Evolutionary conservation across 2,329 filamentous ascomycete genomes (phyloP).

Genomic region (Arthrobotrys conoides): DNA sequence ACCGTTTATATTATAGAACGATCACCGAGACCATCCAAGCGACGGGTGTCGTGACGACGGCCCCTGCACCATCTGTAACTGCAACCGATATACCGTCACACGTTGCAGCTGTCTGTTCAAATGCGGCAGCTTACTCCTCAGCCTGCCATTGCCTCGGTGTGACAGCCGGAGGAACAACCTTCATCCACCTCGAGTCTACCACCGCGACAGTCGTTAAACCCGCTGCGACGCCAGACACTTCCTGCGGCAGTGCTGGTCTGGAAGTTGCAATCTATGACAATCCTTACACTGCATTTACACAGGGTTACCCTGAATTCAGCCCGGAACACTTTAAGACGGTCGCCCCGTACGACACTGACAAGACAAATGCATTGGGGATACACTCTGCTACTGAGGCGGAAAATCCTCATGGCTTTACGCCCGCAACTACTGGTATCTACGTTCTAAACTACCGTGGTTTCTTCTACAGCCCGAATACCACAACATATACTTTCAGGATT

Average conservation of each 20-base stretch:
- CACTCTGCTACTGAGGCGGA: conserved; percentile 6
- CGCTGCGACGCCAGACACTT: conserved; percentile 28
- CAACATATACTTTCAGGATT: conserved; percentile 29
- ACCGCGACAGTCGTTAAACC: conserved; percentile 11
- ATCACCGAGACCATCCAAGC: conserved; percentile 21
- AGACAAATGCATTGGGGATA: conserved; percentile 27
- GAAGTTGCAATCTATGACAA: conserved; percentile 44
- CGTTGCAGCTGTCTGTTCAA: conserved; percentile 15
- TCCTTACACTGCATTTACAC: conserved; percentile 16
- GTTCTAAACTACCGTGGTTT: conserved; percentile 38
- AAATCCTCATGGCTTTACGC: conserved; percentile 37
- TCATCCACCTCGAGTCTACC: conserved; percentile 11
- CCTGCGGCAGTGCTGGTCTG: conserved; percentile 35
- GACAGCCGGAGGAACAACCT: conserved; percentile 32
- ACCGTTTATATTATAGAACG: conserved; percentile 21
- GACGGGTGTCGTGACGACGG: conserved; percentile 3
- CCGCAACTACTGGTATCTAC: conserved; percentile 12
- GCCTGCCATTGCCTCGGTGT: conserved; percentile 37
- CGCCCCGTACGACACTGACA: conserved; percentile 7
- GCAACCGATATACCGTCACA: conserved; percentile 32
- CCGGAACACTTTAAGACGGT: conserved; percentile 37
- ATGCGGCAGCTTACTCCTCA: conserved; percentile 36
- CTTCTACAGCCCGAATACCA: conserved; percentile 36
- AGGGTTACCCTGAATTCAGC: conserved; percentile 21
- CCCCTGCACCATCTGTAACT: conserved; percentile 1